phyloP scores from a whole-genome alignment of 306 rosid species.

The Lupinus albus region DNA sequence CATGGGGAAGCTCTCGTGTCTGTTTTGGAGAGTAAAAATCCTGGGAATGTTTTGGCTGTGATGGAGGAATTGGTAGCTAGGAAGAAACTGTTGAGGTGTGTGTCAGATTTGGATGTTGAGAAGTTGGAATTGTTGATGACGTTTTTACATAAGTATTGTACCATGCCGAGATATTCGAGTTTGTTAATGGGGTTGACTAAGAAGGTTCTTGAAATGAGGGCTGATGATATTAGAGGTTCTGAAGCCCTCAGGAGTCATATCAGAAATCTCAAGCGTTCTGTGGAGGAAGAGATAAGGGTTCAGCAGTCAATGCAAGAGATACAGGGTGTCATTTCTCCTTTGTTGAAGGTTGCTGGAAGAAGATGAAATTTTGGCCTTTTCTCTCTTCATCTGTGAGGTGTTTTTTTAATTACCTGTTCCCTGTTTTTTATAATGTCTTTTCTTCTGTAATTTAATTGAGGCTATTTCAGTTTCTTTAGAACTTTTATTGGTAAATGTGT shows the following conservation, averaged over 20 bases:
- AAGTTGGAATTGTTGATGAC: slow-evolving; percentile 62
- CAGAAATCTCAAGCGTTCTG: slow-evolving; percentile 72
- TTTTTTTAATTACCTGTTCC: slow-evolving; percentile 13
- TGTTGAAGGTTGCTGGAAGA: slow-evolving; percentile 76
- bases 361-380: slow-evolving; percentile 51
- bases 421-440: neutral
- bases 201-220: slow-evolving; percentile 75
- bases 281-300: slow-evolving; percentile 74
- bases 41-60: slow-evolving; percentile 74
- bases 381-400: neutral
- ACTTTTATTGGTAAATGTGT: slow-evolving; percentile 5
- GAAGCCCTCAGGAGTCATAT: slow-evolving; percentile 50
- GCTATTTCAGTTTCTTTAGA: slow-evolving; percentile 27
- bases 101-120: slow-evolving; percentile 59
- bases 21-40: slow-evolving; percentile 64
- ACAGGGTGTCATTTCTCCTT: slow-evolving; percentile 83
- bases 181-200: slow-evolving; percentile 70
- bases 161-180: slow-evolving; percentile 58
- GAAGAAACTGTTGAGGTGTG: slow-evolving; percentile 68
- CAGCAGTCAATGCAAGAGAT: slow-evolving; percentile 77
- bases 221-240: slow-evolving; percentile 63
- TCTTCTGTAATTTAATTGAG: slow-evolving; percentile 14
- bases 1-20: slow-evolving; percentile 80
- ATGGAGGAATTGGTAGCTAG: slow-evolving; percentile 90
- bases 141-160: slow-evolving; percentile 69